These are phyloP conservation scores for Madurella fahalii DNA, from an alignment of 2,329 filamentous ascomycete genomes.

Conservation along the genomic window DNA sequence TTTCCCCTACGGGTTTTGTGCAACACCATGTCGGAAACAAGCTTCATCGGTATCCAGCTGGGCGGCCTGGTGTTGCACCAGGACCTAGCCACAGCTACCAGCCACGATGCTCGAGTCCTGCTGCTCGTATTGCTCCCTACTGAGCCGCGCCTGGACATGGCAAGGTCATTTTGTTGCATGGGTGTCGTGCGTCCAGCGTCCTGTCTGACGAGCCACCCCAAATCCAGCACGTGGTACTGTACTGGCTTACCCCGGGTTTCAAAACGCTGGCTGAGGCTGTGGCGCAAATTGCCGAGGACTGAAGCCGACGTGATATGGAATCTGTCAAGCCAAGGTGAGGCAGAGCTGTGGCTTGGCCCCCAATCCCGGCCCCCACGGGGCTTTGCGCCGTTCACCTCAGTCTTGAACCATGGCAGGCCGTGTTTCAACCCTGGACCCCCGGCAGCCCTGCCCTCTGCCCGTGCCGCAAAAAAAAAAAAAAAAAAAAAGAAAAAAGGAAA, in stretches of 20 bases:
- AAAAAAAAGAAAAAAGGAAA: too few relatives aligned
- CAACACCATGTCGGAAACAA: background rate
- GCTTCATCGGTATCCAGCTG: background rate
- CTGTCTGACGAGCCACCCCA: too few relatives aligned
- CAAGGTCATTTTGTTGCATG: background rate
- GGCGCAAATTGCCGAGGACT: background rate
- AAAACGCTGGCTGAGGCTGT: background rate
- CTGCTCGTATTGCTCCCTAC: background rate
- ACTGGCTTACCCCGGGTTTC: background rate
- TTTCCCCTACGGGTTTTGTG: background rate
- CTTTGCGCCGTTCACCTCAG: background rate
- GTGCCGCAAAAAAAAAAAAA: background rate
- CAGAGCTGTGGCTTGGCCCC: slow-evolving; percentile 6
- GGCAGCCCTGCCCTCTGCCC: background rate
- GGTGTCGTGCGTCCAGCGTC: too few relatives aligned
- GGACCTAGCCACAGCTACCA: slow-evolving; percentile 3
- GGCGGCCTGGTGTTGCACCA: slow-evolving; percentile 1
- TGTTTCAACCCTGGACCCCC: slow-evolving; percentile 5
- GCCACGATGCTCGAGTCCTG: background rate
- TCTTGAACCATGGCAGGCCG: background rate
- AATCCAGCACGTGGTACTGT: too few relatives aligned
- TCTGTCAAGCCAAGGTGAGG: background rate
- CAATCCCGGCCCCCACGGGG: slow-evolving; percentile 2
- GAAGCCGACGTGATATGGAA: background rate
- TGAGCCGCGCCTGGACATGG: background rate